phyloP scores from a whole-genome alignment of 148 eudicot genomes.

The Rhododendron kiyosumense region DNA sequence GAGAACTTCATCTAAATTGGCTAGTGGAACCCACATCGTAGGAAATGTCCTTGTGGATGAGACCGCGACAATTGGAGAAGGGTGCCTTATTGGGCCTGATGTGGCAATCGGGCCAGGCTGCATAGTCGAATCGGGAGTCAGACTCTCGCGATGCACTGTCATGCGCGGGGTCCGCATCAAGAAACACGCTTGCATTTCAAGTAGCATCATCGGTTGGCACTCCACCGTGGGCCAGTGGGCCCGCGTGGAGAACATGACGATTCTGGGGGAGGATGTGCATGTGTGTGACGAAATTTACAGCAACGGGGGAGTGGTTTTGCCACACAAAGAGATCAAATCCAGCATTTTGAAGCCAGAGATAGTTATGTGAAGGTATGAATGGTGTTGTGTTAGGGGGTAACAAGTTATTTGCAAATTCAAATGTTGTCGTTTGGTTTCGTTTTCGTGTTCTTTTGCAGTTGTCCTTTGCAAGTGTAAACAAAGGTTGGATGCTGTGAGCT shows the following conservation, averaged over 20 bases:
- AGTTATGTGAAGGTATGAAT: constrained; percentile 53
- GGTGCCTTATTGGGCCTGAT: constrained; percentile 92
- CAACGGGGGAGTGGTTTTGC: constrained; percentile 86
- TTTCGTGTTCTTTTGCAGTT: neutral
- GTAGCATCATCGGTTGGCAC: constrained; percentile 93
- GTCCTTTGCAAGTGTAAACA: constrained; percentile 9
- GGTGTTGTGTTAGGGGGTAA: too few relatives aligned
- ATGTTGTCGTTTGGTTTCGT: neutral
- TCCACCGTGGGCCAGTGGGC: constrained; percentile 94
- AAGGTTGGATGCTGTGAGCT: neutral
- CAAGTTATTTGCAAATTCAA: neutral
- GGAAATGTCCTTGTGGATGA: constrained; percentile 87
- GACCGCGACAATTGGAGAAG: constrained; percentile 79
- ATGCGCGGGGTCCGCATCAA: constrained; percentile 88
- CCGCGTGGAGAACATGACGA: constrained; percentile 83
- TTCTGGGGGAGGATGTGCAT: constrained; percentile 88
- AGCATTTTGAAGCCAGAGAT: constrained; percentile 92
- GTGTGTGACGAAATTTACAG: constrained; percentile 81
- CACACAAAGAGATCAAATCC: constrained; percentile 87
- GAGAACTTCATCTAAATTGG: constrained; percentile 49
- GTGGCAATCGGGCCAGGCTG: constrained; percentile 97
- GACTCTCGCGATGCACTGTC: constrained; percentile 85
- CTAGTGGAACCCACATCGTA: constrained; percentile 54
- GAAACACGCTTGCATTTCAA: constrained; percentile 74
- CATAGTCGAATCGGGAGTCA: constrained; percentile 78